Percentiles rank a stretch among this genome's conserved stretches.
Conservation (phyloP, 305 asterid genomes). For the Fraxinus baroniana region DNA sequence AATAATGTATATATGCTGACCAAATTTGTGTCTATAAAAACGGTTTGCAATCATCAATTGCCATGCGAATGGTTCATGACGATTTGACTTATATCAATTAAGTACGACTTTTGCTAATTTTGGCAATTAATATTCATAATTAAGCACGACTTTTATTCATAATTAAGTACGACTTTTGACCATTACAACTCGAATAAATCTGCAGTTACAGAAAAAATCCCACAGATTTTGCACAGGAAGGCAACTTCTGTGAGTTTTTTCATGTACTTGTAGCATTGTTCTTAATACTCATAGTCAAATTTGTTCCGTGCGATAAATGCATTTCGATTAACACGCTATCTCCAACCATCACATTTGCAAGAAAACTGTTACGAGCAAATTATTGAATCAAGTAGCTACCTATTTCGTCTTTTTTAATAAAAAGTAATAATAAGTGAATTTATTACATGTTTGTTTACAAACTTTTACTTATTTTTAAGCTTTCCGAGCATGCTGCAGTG, state of each 20-base stretch:
- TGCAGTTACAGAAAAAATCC: too few relatives aligned
- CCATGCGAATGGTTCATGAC: background rate
- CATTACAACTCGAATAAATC: background rate
- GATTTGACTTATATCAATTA: background rate
- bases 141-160: background rate
- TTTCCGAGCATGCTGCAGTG: background rate
- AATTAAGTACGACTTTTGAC: background rate
- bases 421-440: background rate
- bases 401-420: background rate
- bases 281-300: background rate
- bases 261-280: too few relatives aligned
- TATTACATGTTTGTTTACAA: background rate
- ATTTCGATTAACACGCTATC: background rate
- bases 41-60: background rate
- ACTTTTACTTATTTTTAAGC: background rate
- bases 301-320: background rate
- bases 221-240: too few relatives aligned
- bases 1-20: background rate
- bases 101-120: background rate
- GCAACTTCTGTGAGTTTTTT: too few relatives aligned
- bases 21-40: background rate
- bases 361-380: background rate
- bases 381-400: background rate
- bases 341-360: background rate
- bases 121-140: background rate